Percentiles rank a stretch among this genome's conserved stretches.
These are phyloP conservation scores for Microdochium paspali DNA, from an alignment of 2,329 filamentous ascomycete genomes.

Conservation along the genomic window DNA sequence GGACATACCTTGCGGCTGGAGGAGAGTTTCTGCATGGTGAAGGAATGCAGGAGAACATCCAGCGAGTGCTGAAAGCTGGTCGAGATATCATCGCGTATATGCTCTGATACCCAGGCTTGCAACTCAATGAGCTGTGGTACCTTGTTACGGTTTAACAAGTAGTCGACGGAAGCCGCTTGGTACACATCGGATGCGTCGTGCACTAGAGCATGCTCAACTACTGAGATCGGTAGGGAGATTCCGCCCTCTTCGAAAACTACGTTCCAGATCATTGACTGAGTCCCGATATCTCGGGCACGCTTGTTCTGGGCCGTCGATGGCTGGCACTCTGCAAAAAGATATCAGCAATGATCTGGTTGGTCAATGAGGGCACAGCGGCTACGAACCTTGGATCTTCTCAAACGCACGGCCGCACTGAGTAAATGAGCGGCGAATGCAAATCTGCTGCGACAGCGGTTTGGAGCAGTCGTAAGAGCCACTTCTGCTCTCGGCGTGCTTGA, in stretches of 20 bases:
- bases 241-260: background rate
- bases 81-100: constrained; percentile 28
- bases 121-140: background rate
- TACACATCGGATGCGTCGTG: background rate
- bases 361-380: background rate
- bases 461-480: constrained; percentile 11
- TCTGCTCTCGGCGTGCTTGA: constrained; percentile 8
- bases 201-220: background rate
- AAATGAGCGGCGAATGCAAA: constrained; percentile 13
- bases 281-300: background rate
- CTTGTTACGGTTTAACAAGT: background rate
- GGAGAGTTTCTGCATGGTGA: background rate
- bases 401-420: constrained; percentile 10
- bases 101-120: constrained; percentile 11
- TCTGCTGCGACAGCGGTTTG: constrained; percentile 13
- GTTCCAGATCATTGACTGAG: background rate
- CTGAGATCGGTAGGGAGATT: background rate
- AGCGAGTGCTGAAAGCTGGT: constrained; percentile 16
- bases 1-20: constrained; percentile 1
- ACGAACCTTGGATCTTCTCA: constrained; percentile 13
- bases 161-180: background rate
- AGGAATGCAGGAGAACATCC: constrained; percentile 1
- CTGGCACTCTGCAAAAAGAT: background rate
- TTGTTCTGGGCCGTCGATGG: background rate
- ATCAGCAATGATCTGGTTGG: background rate